phyloP scores from a whole-genome alignment of 176 grass and related monocot genomes.

The Ensete glaucum region DNA sequence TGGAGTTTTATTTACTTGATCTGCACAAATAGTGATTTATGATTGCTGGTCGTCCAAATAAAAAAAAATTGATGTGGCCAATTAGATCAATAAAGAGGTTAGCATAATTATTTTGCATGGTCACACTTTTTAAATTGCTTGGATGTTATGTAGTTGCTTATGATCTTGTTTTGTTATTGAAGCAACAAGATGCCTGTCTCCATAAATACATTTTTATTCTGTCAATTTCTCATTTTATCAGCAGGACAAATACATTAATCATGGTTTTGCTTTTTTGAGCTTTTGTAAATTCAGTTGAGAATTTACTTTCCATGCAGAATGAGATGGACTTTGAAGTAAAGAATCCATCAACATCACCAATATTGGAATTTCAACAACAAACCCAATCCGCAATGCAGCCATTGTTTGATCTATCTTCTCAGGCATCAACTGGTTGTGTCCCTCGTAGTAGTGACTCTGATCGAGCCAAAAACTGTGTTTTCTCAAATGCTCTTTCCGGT shows the following conservation, averaged over 20 bases:
- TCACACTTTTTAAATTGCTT: no score
- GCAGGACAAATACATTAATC: background rate
- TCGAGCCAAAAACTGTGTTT: slow-evolving; percentile 60
- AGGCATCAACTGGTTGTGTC: slow-evolving; percentile 19
- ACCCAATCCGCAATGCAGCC: slow-evolving; percentile 31
- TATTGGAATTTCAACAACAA: slow-evolving; percentile 34
- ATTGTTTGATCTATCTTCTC: slow-evolving; percentile 22
- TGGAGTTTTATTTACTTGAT: no score
- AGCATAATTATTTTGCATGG: no score
- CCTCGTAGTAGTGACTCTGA: slow-evolving; percentile 36
- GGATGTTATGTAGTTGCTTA: no score
- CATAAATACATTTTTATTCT: no score
- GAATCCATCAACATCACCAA: slow-evolving; percentile 52
- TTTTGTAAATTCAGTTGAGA: background rate
- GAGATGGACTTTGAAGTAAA: slow-evolving; percentile 69
- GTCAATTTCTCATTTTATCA: background rate
- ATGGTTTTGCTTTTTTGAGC: background rate
- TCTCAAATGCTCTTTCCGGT: slow-evolving; percentile 66
- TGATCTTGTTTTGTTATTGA: no score
- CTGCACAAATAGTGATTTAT: no score
- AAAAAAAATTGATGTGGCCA: no score
- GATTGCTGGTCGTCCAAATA: no score
- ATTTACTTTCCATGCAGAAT: slow-evolving; percentile 37
- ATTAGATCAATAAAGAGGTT: no score
- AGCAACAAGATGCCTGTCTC: no score